Conservation (phyloP, 2,329 filamentous ascomycete species). For the Curvularia eragrostidis region DNA sequence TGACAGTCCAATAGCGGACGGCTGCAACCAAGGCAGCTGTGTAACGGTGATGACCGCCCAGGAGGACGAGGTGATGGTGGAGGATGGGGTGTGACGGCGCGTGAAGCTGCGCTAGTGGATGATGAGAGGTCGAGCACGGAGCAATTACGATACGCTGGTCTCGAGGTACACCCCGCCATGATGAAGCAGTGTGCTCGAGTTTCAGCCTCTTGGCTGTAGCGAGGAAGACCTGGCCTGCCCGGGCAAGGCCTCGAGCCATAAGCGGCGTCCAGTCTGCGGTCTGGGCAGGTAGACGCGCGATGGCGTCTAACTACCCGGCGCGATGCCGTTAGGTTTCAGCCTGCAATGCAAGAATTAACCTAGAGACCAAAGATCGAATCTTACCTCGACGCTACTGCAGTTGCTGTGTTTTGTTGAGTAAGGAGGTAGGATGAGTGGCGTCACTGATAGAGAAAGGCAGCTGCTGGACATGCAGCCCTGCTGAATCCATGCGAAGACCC, state of each 20-base stretch:
- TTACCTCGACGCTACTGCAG: background rate
- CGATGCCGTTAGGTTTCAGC: conserved; percentile 31
- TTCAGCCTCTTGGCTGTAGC: conserved; percentile 37
- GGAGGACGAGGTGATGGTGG: too few species aligned
- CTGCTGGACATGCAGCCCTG: conserved; percentile 15
- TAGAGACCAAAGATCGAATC: conserved; percentile 1
- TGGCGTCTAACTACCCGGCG: conserved; percentile 31
- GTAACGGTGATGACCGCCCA: conserved; percentile 8
- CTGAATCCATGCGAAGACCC: conserved; percentile 6
- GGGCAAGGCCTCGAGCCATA: conserved; percentile 22
- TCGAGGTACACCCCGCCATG: conserved; percentile 16
- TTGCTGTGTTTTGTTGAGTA: background rate
- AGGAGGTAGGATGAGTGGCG: conserved; percentile 5
- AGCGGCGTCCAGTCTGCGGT: conserved; percentile 32
- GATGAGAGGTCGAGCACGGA: conserved; percentile 12
- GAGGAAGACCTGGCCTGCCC: conserved; percentile 27
- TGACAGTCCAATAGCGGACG: conserved; percentile 29
- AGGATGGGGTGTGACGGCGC: conserved; percentile 22
- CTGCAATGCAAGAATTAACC: conserved; percentile 16
- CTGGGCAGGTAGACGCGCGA: conserved; percentile 24
- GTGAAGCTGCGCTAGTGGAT: conserved; percentile 24
- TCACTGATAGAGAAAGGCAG: conserved; percentile 4
- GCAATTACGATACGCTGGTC: conserved; percentile 10
- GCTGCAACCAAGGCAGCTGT: conserved; percentile 17
- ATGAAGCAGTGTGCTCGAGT: conserved; percentile 31